phyloP scores from a whole-genome alignment of 225 moss, liverwort and hornwort genomes.

The Antitrichia curtipendula region DNA sequence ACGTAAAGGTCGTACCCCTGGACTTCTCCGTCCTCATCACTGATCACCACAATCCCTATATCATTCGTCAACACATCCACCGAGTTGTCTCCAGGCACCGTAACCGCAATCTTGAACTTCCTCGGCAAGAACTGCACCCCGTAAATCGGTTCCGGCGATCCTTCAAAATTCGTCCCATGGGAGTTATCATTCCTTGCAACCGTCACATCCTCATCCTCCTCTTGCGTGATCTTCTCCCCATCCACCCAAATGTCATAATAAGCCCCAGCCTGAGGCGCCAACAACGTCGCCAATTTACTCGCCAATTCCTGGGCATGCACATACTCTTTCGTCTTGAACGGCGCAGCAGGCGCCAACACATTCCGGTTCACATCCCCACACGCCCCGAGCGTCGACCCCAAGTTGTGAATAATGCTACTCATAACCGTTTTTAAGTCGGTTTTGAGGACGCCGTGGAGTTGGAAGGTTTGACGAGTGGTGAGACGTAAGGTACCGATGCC shows the following conservation, averaged over 20 bases:
- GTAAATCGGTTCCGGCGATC: constrained; percentile 74
- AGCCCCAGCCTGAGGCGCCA: constrained; percentile 72
- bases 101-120: constrained; percentile 80
- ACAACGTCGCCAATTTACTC: constrained; percentile 44
- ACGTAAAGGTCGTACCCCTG: constrained; percentile 69
- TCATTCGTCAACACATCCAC: constrained; percentile 72
- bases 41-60: constrained; percentile 60
- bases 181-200: constrained; percentile 55
- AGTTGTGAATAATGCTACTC: constrained; percentile 55
- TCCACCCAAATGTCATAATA: constrained; percentile 82
- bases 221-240: constrained; percentile 59
- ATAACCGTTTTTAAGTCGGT: constrained; percentile 61
- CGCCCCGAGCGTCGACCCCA: constrained; percentile 80
- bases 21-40: constrained; percentile 46
- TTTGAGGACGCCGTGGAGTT: constrained; percentile 77
- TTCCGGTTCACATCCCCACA: constrained; percentile 85
- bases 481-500: constrained; percentile 72
- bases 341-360: constrained; percentile 69
- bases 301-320: constrained; percentile 58
- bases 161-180: constrained; percentile 50
- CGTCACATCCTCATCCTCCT: constrained; percentile 58
- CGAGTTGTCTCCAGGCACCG: constrained; percentile 75
- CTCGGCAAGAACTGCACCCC: constrained; percentile 60
- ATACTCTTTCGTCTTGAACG: constrained; percentile 48
- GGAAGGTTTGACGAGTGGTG: constrained; percentile 83